Conservation (phyloP, 2,329 filamentous ascomycete species). For the Chaetothyriales sp. region DNA sequence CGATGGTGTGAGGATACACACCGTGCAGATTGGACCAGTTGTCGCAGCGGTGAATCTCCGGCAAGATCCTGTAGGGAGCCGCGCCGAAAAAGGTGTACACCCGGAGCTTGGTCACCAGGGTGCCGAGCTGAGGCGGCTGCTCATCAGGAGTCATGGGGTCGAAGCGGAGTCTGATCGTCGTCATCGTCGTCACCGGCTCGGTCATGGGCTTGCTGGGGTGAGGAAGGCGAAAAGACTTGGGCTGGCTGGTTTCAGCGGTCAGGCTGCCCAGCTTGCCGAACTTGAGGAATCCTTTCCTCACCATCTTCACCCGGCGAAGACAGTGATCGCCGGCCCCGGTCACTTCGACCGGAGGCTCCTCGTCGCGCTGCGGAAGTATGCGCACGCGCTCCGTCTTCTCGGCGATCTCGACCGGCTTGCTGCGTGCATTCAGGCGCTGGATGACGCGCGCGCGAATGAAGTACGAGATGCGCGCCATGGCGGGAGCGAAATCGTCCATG, state of each 20-base stretch:
- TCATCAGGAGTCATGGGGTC: conserved; percentile 40
- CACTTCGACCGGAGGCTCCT: conserved; percentile 45
- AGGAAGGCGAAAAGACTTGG: conserved; percentile 40
- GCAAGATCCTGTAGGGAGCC: conserved; percentile 37
- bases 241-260: conserved; percentile 44
- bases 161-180: conserved; percentile 46
- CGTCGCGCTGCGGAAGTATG: conserved; percentile 44
- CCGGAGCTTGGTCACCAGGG: conserved; percentile 41
- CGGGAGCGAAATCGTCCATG: conserved; percentile 48
- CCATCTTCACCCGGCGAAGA: conserved; percentile 43
- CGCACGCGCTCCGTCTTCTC: conserved; percentile 43
- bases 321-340: conserved; percentile 37
- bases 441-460: conserved; percentile 37
- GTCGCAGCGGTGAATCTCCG: conserved; percentile 29
- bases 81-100: conserved; percentile 45
- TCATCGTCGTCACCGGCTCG: conserved; percentile 38
- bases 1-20: conserved; percentile 39
- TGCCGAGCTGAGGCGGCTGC: conserved; percentile 40
- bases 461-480: conserved; percentile 50
- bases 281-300: conserved; percentile 48
- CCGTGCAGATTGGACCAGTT: conserved; percentile 36
- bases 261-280: conserved; percentile 43
- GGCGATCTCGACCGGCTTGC: conserved; percentile 33
- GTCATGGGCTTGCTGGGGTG: conserved; percentile 25
- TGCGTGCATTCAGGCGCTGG: conserved; percentile 27